These are phyloP conservation scores for Malassezia globosa DNA, from an alignment of 1,284 basidiomycete species.

Conservation along the genomic window DNA sequence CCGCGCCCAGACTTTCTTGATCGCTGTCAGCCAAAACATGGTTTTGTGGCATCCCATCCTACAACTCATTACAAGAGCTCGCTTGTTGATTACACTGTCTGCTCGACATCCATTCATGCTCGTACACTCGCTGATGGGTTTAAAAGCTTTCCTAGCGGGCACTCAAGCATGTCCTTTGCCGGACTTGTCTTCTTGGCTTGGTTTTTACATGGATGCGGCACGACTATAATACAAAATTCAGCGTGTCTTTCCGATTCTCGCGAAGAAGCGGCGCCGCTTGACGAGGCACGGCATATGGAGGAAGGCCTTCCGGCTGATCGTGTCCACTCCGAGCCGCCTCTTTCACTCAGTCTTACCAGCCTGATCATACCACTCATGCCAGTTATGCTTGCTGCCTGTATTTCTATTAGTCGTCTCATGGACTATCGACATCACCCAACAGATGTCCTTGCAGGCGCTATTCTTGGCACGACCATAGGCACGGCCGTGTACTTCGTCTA, in stretches of 20 bases:
- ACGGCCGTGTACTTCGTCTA: conserved; percentile 66
- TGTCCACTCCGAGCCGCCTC: background rate
- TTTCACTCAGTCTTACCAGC: background rate
- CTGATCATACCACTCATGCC: conserved; percentile 55
- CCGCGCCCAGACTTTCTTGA: conserved; percentile 56
- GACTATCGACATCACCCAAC: conserved; percentile 50
- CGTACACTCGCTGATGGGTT: conserved; percentile 55
- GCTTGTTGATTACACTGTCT: conserved; percentile 64
- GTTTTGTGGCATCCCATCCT: conserved; percentile 47
- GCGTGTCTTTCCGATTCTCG: background rate
- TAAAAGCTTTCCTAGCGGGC: conserved; percentile 85
- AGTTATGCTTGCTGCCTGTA: conserved; percentile 65
- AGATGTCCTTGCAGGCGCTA: conserved; percentile 65
- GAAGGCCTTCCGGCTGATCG: background rate
- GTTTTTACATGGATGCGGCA: conserved; percentile 50
- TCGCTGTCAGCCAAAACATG: conserved; percentile 64
- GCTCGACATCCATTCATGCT: conserved; percentile 52
- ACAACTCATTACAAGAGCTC: conserved; percentile 49
- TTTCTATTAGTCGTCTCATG: conserved; percentile 58
- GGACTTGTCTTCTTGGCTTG: conserved; percentile 80
- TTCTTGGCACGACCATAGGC: conserved; percentile 62
- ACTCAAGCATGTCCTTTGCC: conserved; percentile 81
- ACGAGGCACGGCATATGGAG: background rate
- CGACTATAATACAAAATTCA: background rate
- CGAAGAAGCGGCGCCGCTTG: background rate